Evolutionary conservation across 441 rosid species (phyloP), one percentile per base, ranked within the genome.

Genomic region (Pelargonium australe): DNA sequence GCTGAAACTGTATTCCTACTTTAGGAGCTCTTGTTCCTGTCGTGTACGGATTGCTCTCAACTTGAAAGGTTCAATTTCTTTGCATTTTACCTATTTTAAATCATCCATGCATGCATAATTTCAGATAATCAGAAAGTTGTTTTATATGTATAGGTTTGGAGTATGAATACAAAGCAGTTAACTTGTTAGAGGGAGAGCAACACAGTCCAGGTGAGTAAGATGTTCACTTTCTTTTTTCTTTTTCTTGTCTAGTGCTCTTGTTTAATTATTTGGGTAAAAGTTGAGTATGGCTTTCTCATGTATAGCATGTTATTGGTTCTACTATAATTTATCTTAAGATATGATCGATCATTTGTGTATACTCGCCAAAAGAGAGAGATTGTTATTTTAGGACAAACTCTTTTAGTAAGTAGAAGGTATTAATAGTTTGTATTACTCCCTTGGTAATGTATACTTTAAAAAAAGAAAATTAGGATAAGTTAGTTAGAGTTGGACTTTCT

Each of bases 131-230:
- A 3, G n/a, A 51, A 51, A 51, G 5, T n/a, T n/a, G 5, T n/a
- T 4, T n/a, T n/a, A 51, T n/a, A 51, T 13, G 5, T 68, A 41
- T 74, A 87, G 90, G 87, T 41, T 70, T 85, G 1, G 64, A 83
- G 0, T 91, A 88, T 63, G 90, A 91, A 19, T 89, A 86, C 72
- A 70, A 82, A 58, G 76, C 96, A 0, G 89, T 93, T 41, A 75
- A 89, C 73, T 65, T 93, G 76, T 1, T 77, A 60, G 77, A 82
- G 49, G 82, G 84, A 53, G 84, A 86, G 70, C 90, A 88, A 37
- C 66, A 37, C 67, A 71, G 74, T 78, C 84, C 92, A 61, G 94
- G 97, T 87, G 2, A 65, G 73, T 76, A 0, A n/a, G 62, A 49
- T 41, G n/a, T 51, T 53, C 12, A 25, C 14, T 53, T 1, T 34